Evolutionary conservation across 1,139 yeast genomes (phyloP).

Genomic region (Geotrichum restrictum): DNA sequence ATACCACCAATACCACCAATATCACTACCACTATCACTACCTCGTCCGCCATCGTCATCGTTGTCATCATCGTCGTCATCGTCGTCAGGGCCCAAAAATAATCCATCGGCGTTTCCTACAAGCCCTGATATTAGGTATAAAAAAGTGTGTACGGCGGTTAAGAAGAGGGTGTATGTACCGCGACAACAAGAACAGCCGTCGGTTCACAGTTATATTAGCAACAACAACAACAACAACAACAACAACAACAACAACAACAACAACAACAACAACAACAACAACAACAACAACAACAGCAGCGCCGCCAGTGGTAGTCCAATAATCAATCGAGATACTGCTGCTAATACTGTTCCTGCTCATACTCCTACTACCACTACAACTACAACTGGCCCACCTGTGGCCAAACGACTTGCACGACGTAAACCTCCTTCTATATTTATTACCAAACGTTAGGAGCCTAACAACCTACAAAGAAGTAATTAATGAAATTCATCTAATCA

Average conservation of each 20-base stretch:
- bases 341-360: background rate
- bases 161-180: too few species aligned
- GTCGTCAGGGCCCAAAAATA: slow-evolving; percentile 2
- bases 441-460: slow-evolving; percentile 8
- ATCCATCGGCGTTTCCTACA: slow-evolving; percentile 2
- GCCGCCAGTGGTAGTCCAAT: background rate
- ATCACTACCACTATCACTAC: too few species aligned
- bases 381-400: background rate
- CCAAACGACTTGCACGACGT: slow-evolving; percentile 3
- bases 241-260: background rate
- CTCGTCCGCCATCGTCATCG: too few species aligned
- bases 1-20: background rate
- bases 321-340: background rate
- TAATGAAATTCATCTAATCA: too few species aligned
- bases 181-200: too few species aligned
- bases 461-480: too few species aligned
- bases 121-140: background rate
- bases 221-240: too few species aligned
- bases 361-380: background rate
- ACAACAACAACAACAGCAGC: background rate
- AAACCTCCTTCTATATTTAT: slow-evolving; percentile 17
- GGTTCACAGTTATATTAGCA: too few species aligned
- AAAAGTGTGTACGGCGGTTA: too few species aligned
- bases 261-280: background rate
- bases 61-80: background rate